A percentile compares a stretch with the other conserved stretches of the same genome.
These are phyloP conservation scores for Aspergillus coremiiformis DNA, from an alignment of 495 filamentous ascomycete genomes.

Conservation along the genomic window DNA sequence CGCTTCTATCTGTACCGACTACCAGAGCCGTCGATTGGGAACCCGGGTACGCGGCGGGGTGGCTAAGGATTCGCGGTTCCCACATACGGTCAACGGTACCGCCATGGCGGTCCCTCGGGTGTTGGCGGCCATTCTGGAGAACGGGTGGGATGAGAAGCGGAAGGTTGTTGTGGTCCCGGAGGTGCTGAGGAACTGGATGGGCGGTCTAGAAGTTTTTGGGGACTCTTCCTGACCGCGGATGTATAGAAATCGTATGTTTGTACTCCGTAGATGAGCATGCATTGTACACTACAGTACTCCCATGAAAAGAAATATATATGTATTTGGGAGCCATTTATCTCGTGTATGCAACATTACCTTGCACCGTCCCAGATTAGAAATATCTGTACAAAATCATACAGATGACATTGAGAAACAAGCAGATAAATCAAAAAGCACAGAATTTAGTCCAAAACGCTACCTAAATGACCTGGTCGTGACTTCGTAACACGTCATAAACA, in stretches of 20 bases:
- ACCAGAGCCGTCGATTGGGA: constrained; percentile 75
- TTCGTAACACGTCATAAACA: constrained; percentile 2
- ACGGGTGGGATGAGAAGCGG: constrained; percentile 69
- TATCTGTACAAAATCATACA: background rate
- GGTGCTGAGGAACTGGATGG: constrained; percentile 74
- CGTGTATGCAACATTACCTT: background rate
- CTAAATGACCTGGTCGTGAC: background rate
- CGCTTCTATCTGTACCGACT: constrained; percentile 88
- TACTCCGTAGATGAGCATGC: background rate
- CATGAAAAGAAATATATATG: background rate
- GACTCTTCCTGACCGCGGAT: background rate
- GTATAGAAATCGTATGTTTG: background rate
- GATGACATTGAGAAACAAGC: constrained; percentile 1
- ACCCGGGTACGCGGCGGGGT: constrained; percentile 53
- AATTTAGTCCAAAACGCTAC: constrained; percentile 5
- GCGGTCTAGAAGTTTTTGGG: constrained; percentile 59
- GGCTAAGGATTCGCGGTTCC: constrained; percentile 47
- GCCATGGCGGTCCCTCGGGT: constrained; percentile 87
- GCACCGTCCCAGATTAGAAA: background rate
- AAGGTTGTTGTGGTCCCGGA: constrained; percentile 65
- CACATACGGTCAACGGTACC: constrained; percentile 89
- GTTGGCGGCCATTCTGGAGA: constrained; percentile 85
- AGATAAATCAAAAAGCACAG: constrained; percentile 1
- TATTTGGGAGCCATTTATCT: background rate
- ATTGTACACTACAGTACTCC: background rate